Conservation (phyloP, 495 filamentous ascomycete species). For the Xylaria flabelliformis region DNA sequence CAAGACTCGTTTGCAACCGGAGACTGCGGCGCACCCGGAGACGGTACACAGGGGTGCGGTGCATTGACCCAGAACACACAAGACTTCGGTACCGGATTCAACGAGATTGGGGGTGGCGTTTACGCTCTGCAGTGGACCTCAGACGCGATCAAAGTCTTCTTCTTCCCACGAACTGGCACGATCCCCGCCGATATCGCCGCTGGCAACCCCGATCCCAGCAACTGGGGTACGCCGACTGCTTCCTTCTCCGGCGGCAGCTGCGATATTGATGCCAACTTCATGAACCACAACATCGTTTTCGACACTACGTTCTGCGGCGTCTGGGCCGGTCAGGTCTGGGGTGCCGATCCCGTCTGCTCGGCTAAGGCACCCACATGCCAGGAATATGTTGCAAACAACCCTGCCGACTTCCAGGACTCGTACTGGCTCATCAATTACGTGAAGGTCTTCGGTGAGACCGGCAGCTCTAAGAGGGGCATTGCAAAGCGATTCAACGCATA, state of each 20-base stretch:
- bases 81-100: slow-evolving; percentile 75
- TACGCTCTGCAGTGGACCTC: slow-evolving; percentile 80
- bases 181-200: slow-evolving; percentile 63
- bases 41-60: slow-evolving; percentile 58
- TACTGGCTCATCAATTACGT: slow-evolving; percentile 78
- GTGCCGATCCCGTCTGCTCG: slow-evolving; percentile 45
- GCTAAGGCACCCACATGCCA: slow-evolving; percentile 60
- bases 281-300: slow-evolving; percentile 75
- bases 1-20: slow-evolving; percentile 56
- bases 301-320: slow-evolving; percentile 89
- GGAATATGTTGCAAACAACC: slow-evolving; percentile 70
- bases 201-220: slow-evolving; percentile 63
- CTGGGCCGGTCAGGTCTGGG: slow-evolving; percentile 77
- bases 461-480: slow-evolving; percentile 15
- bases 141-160: slow-evolving; percentile 73
- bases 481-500: slow-evolving; percentile 34
- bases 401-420: slow-evolving; percentile 62
- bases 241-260: slow-evolving; percentile 66
- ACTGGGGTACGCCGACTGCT: slow-evolving; percentile 73
- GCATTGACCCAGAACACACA: slow-evolving; percentile 51
- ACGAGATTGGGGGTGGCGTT: slow-evolving; percentile 72
- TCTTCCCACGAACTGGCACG: slow-evolving; percentile 66
- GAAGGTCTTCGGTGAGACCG: slow-evolving; percentile 60
- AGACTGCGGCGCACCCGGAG: slow-evolving; percentile 58
- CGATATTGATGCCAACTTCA: slow-evolving; percentile 70